Evolutionary conservation across 106 monocot species (phyloP).

Genomic region (Allium sativum): DNA sequence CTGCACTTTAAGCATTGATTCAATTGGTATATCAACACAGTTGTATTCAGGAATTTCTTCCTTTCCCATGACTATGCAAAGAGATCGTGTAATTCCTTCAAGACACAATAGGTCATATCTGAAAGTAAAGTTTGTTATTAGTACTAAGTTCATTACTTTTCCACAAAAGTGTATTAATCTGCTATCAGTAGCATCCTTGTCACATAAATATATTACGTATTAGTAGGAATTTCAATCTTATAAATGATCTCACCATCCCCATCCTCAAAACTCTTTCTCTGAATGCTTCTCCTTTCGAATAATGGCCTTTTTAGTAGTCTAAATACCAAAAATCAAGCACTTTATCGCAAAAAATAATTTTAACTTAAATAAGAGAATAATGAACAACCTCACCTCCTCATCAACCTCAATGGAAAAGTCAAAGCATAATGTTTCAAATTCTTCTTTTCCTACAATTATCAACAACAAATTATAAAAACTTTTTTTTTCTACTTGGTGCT

Average conservation of each 20-base stretch:
- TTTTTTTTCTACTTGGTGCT: not conserved
- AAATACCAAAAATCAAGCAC: not conserved
- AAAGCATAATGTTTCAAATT: constrained; percentile 91
- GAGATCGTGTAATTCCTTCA: constrained; percentile 84
- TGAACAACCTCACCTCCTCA: constrained; percentile 50
- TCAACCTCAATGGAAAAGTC: constrained; percentile 93
- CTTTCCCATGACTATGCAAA: constrained; percentile 61
- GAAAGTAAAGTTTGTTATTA: not conserved
- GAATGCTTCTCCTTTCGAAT: constrained; percentile 88
- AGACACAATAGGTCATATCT: constrained; percentile 91
- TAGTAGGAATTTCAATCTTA: constrained; percentile 91
- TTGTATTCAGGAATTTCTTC: constrained; percentile 55
- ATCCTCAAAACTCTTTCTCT: constrained; percentile 29
- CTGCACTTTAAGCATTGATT: constrained; percentile 56
- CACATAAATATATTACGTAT: constrained; percentile 27
- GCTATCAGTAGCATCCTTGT: no score
- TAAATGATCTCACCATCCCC: constrained; percentile 78
- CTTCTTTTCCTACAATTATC: constrained; percentile 55
- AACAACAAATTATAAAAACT: not conserved
- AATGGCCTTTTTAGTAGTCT: constrained; percentile 92
- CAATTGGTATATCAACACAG: constrained; percentile 26
- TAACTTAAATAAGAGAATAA: not conserved
- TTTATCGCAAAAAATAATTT: not conserved
- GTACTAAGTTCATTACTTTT: not conserved
- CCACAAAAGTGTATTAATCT: no score